Evolutionary conservation across 129 eudicot species (phyloP), one percentile per base, ranked within the genome.

Genomic region (Flaveria trinervia): DNA sequence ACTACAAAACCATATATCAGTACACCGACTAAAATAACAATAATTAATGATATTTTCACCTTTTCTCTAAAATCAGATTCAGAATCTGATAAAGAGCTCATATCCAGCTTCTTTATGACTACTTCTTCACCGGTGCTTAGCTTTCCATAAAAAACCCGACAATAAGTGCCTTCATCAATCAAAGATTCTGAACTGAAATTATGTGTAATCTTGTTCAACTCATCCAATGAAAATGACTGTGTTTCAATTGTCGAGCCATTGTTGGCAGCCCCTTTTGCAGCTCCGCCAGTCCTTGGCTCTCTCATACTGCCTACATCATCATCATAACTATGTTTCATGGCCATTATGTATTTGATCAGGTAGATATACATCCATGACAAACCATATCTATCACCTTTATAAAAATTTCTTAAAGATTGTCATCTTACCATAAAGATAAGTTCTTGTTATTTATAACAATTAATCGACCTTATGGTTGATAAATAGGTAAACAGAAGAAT

Each of bases 151-250:
- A 85, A 88, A 46, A 93, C 88, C 20, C 89, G 88, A 16, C 97
- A 92, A 79, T 90, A 80, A 23, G 98, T 83, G 20, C 98, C 98
- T 77, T 90, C 97, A 45, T 90, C 96, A n/a, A 93, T 88, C 48
- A 88, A 75, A 66, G 95, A 80, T 64, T 90, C 86, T 18, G 85
- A 57, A 17, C 98, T 90, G 57, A 93, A 93, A 82, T 93, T 84
- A 45, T 85, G 73, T 0, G 98, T 93, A 36, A 85, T 57, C 81
- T 79, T 90, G 55, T 85, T 90, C 46, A 90, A 69, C 83, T 93
- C 92, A 6, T 80, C 92, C 61, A 93, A 68, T 65, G 97, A 60
- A 13, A 92, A 26, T 22, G 77, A 83, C 46, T 94, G 92, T 68
- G 78, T 71, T 74, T 92, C 96, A 12, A 90, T 92, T 0, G 90